A percentile compares a stretch with the other conserved stretches of the same genome.
These are phyloP conservation scores for Collybia mongolica DNA, from an alignment of 768 basidiomycete species.

Conservation along the genomic window DNA sequence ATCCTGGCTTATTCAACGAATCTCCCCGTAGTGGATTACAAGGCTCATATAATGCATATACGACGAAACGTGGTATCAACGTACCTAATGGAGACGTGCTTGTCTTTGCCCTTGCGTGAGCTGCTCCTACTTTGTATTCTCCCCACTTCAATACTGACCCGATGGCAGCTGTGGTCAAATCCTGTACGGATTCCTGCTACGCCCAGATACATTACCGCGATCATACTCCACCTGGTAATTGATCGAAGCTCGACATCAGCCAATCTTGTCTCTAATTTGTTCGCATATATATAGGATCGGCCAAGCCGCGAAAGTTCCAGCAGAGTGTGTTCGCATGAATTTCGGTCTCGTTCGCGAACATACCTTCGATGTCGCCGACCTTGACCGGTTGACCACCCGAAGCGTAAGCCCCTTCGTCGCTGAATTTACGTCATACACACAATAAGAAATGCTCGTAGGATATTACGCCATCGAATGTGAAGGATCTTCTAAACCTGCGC, in stretches of 20 bases:
- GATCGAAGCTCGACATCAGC: background rate
- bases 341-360: slow-evolving; percentile 56
- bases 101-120: slow-evolving; percentile 75
- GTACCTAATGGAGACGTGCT: slow-evolving; percentile 84
- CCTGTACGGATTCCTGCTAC: slow-evolving; percentile 71
- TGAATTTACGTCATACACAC: background rate
- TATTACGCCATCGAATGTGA: slow-evolving; percentile 49
- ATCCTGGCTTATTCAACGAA: background rate
- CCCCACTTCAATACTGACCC: slow-evolving; percentile 1
- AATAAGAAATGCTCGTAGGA: slow-evolving; percentile 37
- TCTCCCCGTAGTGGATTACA: slow-evolving; percentile 73
- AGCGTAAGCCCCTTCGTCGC: slow-evolving; percentile 33
- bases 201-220: slow-evolving; percentile 81
- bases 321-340: slow-evolving; percentile 61
- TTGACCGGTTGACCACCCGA: slow-evolving; percentile 53
- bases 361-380: slow-evolving; percentile 48
- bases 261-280: background rate
- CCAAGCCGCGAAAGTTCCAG: slow-evolving; percentile 63
- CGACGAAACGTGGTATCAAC: slow-evolving; percentile 60
- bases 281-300: slow-evolving; percentile 54
- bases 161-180: slow-evolving; percentile 72
- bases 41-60: slow-evolving; percentile 81
- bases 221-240: slow-evolving; percentile 74
- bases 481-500: slow-evolving; percentile 44
- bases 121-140: background rate